phyloP scores from a whole-genome alignment of 75 land plant genomes.

The Isoetes taiwanensis region DNA sequence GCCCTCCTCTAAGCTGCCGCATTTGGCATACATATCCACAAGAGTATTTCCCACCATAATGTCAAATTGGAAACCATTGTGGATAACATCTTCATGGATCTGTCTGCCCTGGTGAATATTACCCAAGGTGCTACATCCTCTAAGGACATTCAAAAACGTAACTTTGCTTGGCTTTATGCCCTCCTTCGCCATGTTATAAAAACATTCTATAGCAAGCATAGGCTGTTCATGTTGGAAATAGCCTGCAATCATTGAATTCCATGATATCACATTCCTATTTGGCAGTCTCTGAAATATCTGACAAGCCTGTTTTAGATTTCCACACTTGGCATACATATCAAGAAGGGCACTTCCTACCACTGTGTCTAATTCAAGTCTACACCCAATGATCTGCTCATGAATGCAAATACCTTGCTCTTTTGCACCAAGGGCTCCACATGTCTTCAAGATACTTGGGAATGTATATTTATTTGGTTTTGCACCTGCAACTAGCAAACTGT shows the following conservation, averaged over 20 bases:
- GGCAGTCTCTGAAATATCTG: slow-evolving; percentile 24
- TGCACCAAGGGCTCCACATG: slow-evolving; percentile 27
- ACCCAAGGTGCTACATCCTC: slow-evolving; percentile 34
- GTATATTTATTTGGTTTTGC: slow-evolving; percentile 17
- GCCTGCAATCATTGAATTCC: slow-evolving; percentile 49
- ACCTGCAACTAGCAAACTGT: slow-evolving; percentile 21
- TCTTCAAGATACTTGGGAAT: slow-evolving; percentile 31
- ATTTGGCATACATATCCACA: too few relatives aligned
- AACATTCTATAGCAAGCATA: slow-evolving; percentile 30
- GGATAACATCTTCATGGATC: slow-evolving; percentile 32
- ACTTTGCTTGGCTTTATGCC: slow-evolving; percentile 31
- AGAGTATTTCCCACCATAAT: too few relatives aligned
- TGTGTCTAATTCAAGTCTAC: slow-evolving; percentile 20
- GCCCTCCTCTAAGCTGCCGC: background rate
- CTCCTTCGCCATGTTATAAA: slow-evolving; percentile 23
- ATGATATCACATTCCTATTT: slow-evolving; percentile 17
- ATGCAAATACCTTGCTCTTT: slow-evolving; percentile 11
- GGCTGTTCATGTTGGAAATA: slow-evolving; percentile 18
- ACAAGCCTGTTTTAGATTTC: slow-evolving; percentile 11
- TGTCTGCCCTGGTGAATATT: slow-evolving; percentile 29
- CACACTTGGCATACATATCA: slow-evolving; percentile 29
- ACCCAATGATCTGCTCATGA: slow-evolving; percentile 16
- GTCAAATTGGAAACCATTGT: too few relatives aligned
- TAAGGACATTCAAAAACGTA: slow-evolving; percentile 37
- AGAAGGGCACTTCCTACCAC: slow-evolving; percentile 29